Base-by-base conservation (phyloP, 1,139 yeast genomes). In the Yamadazyma epiphylla region DNA sequence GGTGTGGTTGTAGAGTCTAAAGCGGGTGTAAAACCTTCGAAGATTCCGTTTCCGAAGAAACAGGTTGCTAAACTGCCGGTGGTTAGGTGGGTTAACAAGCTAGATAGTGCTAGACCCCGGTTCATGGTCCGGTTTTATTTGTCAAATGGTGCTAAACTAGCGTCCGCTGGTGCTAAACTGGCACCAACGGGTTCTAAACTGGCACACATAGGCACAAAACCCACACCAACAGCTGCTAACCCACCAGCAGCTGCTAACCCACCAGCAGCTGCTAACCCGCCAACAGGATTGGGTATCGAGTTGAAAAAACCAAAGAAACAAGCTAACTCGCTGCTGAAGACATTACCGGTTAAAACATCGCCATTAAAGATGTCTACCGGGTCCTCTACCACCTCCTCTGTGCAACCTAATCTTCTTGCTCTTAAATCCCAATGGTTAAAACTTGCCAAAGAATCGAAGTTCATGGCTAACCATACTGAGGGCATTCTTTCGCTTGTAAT, bases 1-100 rank as follows among this genome's bases (percentile, higher is more conserved):
- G 20, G 20, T 10, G 10, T 17, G 10, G 10, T 10, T 17, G n/a
- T n/a, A n/a, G n/a, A n/a, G n/a, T 11, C 24, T 22, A 21, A 30
- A 21, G 13, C 20, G 9, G 10, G 9, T 17, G 10, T 7, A 7
- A 17, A 17, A 10, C n/a, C n/a, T n/a, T n/a, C n/a, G n/a, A n/a
- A n/a, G n/a, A n/a, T n/a, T n/a, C n/a, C n/a, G n/a, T n/a, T n/a
- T n/a, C n/a, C n/a, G n/a, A n/a, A n/a, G n/a, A n/a, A n/a, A n/a
- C n/a, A n/a, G n/a, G n/a, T n/a, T n/a, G n/a, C n/a, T n/a, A n/a
- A n/a, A n/a, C n/a, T n/a, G n/a, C n/a, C n/a, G n/a, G n/a, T n/a
- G 6, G 54, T 64, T 5, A 51, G 60, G 21, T 63, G 65, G 62
- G 57, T 63, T 27, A 58, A 61, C 38, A 59, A 54, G 34, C 39